These are phyloP conservation scores for Lathyrus aphaca DNA, from an alignment of 306 rosid species.

Conservation along the genomic window DNA sequence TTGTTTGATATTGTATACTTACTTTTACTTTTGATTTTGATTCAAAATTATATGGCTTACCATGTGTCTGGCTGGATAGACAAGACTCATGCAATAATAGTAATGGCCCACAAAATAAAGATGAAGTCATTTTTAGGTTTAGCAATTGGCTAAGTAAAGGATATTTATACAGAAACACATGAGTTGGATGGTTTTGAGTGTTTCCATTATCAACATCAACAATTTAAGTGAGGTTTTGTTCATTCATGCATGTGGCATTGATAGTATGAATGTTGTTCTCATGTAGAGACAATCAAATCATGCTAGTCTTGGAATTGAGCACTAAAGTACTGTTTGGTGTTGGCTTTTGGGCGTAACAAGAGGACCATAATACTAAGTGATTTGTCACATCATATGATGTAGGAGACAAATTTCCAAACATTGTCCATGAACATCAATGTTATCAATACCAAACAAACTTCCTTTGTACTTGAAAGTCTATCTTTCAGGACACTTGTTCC, in stretches of 20 bases:
- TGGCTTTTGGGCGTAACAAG: conserved; percentile 34
- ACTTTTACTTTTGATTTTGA: conserved; percentile 45
- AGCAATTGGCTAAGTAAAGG: not conserved
- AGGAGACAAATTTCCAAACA: conserved; percentile 39
- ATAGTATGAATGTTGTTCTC: not conserved
- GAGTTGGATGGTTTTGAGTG: conserved; percentile 14
- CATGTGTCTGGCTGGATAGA: conserved; percentile 35
- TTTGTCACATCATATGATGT: conserved; percentile 27
- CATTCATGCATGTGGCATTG: not conserved
- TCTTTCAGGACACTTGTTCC: conserved; percentile 34
- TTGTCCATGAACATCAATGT: conserved; percentile 22
- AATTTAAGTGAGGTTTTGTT: not conserved
- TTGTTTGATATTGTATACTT: not conserved
- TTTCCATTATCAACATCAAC: conserved; percentile 28
- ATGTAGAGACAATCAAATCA: conserved; percentile 19
- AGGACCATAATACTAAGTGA: conserved; percentile 19
- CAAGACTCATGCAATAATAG: not conserved
- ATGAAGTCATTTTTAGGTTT: not conserved
- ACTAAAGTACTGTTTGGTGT: conserved; percentile 13
- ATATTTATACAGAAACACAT: not conserved
- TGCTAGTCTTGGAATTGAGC: conserved; percentile 1
- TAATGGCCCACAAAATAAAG: not conserved
- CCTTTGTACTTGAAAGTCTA: conserved; percentile 41
- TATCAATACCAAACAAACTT: conserved; percentile 35
- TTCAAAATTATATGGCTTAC: conserved; percentile 17